These are phyloP conservation scores for Pyrus communis DNA, from an alignment of 306 rosid genomes.

Conservation along the genomic window DNA sequence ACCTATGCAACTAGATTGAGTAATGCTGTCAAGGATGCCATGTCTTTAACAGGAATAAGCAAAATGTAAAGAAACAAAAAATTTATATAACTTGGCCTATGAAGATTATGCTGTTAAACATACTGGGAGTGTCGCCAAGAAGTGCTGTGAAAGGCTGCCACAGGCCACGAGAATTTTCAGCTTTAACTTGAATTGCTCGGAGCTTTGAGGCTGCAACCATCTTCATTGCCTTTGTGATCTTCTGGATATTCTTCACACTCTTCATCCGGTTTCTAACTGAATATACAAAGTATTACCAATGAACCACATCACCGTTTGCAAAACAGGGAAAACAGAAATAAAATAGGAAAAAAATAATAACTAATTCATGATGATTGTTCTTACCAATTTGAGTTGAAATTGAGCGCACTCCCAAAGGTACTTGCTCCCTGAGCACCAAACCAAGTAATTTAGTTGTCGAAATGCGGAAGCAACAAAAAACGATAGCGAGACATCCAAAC, in stretches of 20 bases:
- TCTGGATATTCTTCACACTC: conserved; percentile 97
- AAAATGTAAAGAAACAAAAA: not conserved
- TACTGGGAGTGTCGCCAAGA: conserved; percentile 83
- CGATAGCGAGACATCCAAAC: not conserved
- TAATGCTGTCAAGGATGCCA: not conserved
- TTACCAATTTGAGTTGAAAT: conserved; percentile 92
- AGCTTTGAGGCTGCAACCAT: conserved; percentile 99
- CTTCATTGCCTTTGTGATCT: conserved; percentile 98
- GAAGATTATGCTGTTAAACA: conserved; percentile 11
- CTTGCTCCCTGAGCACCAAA: conserved; percentile 55
- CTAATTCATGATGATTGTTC: conserved; percentile 8
- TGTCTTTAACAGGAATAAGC: not conserved
- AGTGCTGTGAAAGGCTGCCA: conserved; percentile 99
- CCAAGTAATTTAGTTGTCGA: not conserved
- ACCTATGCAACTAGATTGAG: not conserved
- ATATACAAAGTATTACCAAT: conserved; percentile 6
- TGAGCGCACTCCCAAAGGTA: conserved; percentile 62
- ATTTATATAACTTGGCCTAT: not conserved
- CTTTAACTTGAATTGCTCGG: conserved; percentile 68
- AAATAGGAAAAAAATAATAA: not conserved
- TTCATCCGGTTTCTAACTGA: conserved; percentile 91
- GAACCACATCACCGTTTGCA: not conserved
- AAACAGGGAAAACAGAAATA: not conserved
- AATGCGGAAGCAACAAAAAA: not conserved
- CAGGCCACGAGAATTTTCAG: conserved; percentile 92